phyloP scores from a whole-genome alignment of 208 protist genomes.

The Crithidia bombi region DNA sequence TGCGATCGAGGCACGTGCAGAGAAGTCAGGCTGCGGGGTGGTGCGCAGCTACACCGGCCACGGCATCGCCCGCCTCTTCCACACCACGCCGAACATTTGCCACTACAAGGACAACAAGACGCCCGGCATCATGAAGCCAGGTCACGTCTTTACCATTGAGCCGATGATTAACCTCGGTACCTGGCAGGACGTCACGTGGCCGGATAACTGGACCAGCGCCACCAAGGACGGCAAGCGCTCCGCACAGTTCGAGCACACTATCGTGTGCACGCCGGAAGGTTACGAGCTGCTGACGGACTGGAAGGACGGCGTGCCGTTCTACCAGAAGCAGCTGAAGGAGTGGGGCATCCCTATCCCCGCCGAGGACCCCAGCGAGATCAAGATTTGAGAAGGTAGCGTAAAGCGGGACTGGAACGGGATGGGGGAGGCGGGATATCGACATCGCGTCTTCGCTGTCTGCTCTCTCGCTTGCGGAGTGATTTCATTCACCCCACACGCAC shows the following conservation, averaged over 20 bases:
- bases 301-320: conserved; percentile 80
- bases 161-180: conserved; percentile 97
- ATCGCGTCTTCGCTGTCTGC: too few species aligned
- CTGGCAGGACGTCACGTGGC: conserved; percentile 94
- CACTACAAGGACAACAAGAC: conserved; percentile 94
- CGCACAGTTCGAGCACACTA: conserved; percentile 99
- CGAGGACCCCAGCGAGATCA: conserved; percentile 62
- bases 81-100: conserved; percentile 91
- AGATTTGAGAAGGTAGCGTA: conserved; percentile 26
- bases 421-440: too few species aligned
- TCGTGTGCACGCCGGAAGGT: conserved; percentile 94
- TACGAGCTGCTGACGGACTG: conserved; percentile 89
- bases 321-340: conserved; percentile 87
- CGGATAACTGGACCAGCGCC: conserved; percentile 96
- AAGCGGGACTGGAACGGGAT: neutral
- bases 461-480: too few species aligned
- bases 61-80: conserved; percentile 94
- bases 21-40: conserved; percentile 68
- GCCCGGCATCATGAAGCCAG: conserved; percentile 89
- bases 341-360: conserved; percentile 66
- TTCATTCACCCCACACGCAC: too few species aligned
- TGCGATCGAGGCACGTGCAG: conserved; percentile 80
- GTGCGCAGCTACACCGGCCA: conserved; percentile 94
- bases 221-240: conserved; percentile 96
- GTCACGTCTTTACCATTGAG: conserved; percentile 99